Conservation (phyloP, 305 asterid species). For the Nicotiana rustica region DNA sequence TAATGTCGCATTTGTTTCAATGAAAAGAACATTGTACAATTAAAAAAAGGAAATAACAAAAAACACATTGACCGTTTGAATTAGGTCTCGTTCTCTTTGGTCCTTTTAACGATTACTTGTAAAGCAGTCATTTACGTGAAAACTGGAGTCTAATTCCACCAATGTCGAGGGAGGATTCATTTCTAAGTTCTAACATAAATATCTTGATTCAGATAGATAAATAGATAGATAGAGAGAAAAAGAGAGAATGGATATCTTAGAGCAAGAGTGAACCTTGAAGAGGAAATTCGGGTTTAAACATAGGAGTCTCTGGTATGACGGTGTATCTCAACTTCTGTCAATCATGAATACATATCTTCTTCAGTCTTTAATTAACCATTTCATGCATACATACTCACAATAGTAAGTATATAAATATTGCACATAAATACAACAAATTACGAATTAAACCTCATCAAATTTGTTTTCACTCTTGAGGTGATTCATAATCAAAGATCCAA, state of each 20-base stretch:
- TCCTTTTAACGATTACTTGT: background rate
- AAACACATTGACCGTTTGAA: background rate
- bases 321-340: conserved; percentile 83
- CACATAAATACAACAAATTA: background rate
- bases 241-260: background rate
- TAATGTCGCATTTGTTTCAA: background rate
- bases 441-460: conserved; percentile 63
- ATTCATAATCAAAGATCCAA: conserved; percentile 68
- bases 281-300: conserved; percentile 96
- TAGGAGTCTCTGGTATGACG: conserved; percentile 91
- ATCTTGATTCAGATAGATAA: background rate
- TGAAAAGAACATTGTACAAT: conserved; percentile 4
- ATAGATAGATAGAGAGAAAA: background rate
- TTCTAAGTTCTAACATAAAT: conserved; percentile 17
- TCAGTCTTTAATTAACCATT: background rate
- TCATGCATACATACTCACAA: background rate
- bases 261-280: conserved; percentile 73
- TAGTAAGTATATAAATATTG: background rate
- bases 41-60: background rate
- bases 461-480: conserved; percentile 70
- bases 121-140: background rate
- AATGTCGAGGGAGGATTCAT: background rate
- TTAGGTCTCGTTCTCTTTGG: background rate
- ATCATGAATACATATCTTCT: conserved; percentile 15
- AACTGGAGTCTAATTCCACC: background rate